These are phyloP conservation scores for Boletus pseudopeckii DNA, from an alignment of 768 basidiomycete genomes.

Conservation along the genomic window DNA sequence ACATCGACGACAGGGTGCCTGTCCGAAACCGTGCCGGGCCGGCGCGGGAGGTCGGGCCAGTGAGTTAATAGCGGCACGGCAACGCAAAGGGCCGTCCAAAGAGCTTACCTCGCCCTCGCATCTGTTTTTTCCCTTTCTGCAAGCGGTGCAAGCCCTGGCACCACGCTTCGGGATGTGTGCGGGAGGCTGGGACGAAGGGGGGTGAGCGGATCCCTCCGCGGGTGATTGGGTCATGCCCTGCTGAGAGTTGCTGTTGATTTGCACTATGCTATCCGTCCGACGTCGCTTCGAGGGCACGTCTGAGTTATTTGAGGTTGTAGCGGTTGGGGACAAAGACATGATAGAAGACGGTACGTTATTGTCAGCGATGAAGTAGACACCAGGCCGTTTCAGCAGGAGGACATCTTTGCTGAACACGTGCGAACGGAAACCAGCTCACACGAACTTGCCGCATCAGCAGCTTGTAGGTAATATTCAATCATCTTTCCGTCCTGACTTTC, in stretches of 20 bases:
- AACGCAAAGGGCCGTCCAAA: constrained; percentile 30
- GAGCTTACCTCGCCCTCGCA: constrained; percentile 83
- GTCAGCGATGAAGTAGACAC: constrained; percentile 15
- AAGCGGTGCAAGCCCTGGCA: constrained; percentile 84
- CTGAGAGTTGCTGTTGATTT: constrained; percentile 9
- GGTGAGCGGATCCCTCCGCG: constrained; percentile 31
- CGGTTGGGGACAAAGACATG: constrained; percentile 68
- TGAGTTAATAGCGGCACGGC: constrained; percentile 47
- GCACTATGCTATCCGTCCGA: constrained; percentile 39
- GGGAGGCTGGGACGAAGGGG: constrained; percentile 29
- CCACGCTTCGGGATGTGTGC: constrained; percentile 86
- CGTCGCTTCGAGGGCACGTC: constrained; percentile 57
- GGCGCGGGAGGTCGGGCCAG: constrained; percentile 70
- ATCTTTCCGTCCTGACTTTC: not conserved
- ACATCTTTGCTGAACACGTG: constrained; percentile 13
- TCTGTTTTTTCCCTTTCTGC: constrained; percentile 89
- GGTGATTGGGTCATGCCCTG: constrained; percentile 36
- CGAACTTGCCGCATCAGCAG: not conserved
- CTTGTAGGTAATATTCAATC: not conserved
- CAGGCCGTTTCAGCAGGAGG: constrained; percentile 6
- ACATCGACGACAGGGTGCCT: constrained; percentile 91
- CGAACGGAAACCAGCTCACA: constrained; percentile 4
- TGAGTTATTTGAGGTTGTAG: constrained; percentile 53
- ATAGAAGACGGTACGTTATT: constrained; percentile 7
- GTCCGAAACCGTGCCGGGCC: constrained; percentile 57